Percentiles rank a stretch among this genome's conserved stretches.
phyloP scores from a whole-genome alignment of 805 yeast genomes.

The Candida anglica region DNA sequence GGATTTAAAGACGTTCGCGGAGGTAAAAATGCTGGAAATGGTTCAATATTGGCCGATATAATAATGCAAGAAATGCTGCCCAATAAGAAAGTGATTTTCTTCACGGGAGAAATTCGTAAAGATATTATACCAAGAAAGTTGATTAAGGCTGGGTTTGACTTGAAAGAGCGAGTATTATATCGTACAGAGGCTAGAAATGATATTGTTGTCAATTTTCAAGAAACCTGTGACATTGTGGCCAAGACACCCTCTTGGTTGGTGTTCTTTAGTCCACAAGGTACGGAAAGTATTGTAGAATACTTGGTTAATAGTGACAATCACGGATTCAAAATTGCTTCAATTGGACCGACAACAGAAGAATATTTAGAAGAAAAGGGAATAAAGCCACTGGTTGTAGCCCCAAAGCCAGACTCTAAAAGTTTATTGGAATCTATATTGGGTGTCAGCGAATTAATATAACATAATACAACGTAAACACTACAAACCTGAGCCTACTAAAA shows the following conservation, averaged over 20 bases:
- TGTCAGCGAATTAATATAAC: no score
- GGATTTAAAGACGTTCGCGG: slow-evolving; percentile 75
- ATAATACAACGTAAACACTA: background rate
- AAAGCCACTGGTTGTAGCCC: slow-evolving; percentile 59
- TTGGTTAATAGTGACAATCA: slow-evolving; percentile 8
- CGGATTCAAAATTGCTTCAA: slow-evolving; percentile 59
- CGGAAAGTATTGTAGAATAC: slow-evolving; percentile 54
- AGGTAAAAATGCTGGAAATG: slow-evolving; percentile 78
- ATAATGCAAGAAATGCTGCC: slow-evolving; percentile 35
- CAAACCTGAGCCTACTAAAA: background rate
- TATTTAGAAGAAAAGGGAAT: slow-evolving; percentile 53
- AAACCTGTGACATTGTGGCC: slow-evolving; percentile 5
- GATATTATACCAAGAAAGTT: slow-evolving; percentile 74
- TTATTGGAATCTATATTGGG: no score
- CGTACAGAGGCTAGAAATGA: slow-evolving; percentile 54
- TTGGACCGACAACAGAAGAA: slow-evolving; percentile 87
- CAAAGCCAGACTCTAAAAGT: slow-evolving; percentile 66
- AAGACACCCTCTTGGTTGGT: slow-evolving; percentile 56
- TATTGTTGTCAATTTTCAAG: slow-evolving; percentile 35
- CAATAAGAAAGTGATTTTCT: slow-evolving; percentile 53
- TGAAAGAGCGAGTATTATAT: slow-evolving; percentile 65
- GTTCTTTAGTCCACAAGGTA: slow-evolving; percentile 90
- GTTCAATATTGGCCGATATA: slow-evolving; percentile 60
- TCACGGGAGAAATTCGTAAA: slow-evolving; percentile 83
- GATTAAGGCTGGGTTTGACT: slow-evolving; percentile 32